Percentiles rank a stretch among this genome's conserved stretches.
Conservation (phyloP, 495 filamentous ascomycete species). For the Cladorrhinum samala region DNA sequence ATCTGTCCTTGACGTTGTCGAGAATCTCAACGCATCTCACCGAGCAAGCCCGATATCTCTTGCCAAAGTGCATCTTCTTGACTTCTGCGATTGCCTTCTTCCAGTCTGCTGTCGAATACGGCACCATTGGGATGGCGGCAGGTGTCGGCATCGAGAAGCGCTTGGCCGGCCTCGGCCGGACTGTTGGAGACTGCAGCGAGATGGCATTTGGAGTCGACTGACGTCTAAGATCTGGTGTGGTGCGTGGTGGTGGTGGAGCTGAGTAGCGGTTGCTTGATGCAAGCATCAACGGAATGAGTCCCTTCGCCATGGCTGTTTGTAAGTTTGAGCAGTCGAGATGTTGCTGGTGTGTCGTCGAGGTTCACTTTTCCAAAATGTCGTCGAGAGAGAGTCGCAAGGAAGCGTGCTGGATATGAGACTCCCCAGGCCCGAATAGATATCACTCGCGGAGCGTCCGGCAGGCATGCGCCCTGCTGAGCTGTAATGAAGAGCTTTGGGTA, state of each 20-base stretch:
- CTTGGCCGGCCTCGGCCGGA: slow-evolving; percentile 8
- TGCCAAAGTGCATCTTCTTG: slow-evolving; percentile 40
- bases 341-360: background rate
- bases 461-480: slow-evolving; percentile 12
- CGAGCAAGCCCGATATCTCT: slow-evolving; percentile 41
- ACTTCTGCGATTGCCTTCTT: slow-evolving; percentile 37
- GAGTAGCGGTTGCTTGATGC: slow-evolving; percentile 2
- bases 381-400: background rate
- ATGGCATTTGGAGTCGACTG: slow-evolving; percentile 3
- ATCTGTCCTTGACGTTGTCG: slow-evolving; percentile 35
- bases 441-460: slow-evolving; percentile 3
- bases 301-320: slow-evolving; percentile 12
- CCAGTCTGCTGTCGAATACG: slow-evolving; percentile 35
- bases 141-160: slow-evolving; percentile 18
- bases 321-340: too few relatives aligned
- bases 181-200: slow-evolving; percentile 4
- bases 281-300: slow-evolving; percentile 27
- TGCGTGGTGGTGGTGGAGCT: slow-evolving; percentile 6
- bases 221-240: slow-evolving; percentile 1
- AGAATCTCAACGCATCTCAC: slow-evolving; percentile 42
- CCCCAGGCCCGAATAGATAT: background rate
- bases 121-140: slow-evolving; percentile 17
- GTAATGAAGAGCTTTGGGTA: slow-evolving; percentile 11
- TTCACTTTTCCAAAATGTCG: slow-evolving; percentile 8
- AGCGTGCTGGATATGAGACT: slow-evolving; percentile 6